phyloP scores from a whole-genome alignment of 2,329 filamentous ascomycete species.

The Zasmidium citrigriseum region DNA sequence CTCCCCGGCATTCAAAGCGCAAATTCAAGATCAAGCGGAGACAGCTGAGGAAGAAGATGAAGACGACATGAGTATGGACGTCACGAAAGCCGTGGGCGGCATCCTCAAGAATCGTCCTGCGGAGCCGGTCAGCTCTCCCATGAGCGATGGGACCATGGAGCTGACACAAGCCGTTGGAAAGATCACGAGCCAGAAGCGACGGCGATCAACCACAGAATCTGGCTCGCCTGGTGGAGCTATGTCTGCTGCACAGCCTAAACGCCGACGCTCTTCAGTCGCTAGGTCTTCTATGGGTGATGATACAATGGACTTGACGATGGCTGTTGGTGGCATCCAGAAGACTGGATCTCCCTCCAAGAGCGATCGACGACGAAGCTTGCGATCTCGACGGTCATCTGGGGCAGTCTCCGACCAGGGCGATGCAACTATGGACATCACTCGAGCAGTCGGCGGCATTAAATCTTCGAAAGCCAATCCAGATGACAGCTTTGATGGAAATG shows the following conservation, averaged over 20 bases:
- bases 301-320: constrained; percentile 43
- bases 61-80: constrained; percentile 87
- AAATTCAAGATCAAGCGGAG: constrained; percentile 27
- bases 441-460: constrained; percentile 50
- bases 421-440: constrained; percentile 59
- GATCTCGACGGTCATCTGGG: constrained; percentile 38
- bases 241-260: constrained; percentile 29
- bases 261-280: constrained; percentile 38
- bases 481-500: constrained; percentile 39
- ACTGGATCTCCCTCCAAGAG: constrained; percentile 25
- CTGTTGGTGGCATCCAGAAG: constrained; percentile 37
- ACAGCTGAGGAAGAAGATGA: constrained; percentile 43
- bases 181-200: constrained; percentile 49
- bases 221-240: constrained; percentile 33
- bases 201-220: constrained; percentile 40
- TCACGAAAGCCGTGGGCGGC: constrained; percentile 78
- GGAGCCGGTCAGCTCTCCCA: constrained; percentile 38
- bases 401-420: constrained; percentile 43
- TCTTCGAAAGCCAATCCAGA: constrained; percentile 16
- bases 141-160: constrained; percentile 53
- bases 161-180: constrained; percentile 57
- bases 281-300: constrained; percentile 42
- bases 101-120: constrained; percentile 60
- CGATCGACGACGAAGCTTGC: constrained; percentile 33
- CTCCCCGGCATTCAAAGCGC: constrained; percentile 44